These are phyloP conservation scores for Cystofilobasidium macerans DNA, from an alignment of 768 basidiomycete genomes.

Conservation along the genomic window DNA sequence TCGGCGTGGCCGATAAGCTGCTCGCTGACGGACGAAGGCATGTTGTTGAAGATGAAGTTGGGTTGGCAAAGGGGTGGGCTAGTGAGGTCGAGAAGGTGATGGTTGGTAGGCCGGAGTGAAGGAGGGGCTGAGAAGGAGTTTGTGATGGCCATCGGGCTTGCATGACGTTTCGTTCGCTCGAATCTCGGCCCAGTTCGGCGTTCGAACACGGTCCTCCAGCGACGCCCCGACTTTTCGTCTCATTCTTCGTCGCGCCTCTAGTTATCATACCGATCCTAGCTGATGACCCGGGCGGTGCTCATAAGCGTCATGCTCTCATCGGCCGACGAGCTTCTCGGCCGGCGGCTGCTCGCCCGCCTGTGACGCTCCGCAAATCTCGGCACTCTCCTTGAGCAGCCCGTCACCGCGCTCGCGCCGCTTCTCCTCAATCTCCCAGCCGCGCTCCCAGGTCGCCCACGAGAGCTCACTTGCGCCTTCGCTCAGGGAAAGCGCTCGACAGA, in stretches of 20 bases:
- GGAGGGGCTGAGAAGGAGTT: too few relatives aligned
- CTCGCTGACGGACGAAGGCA: not conserved
- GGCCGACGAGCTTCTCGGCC: slow-evolving; percentile 6
- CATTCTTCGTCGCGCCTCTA: too few relatives aligned
- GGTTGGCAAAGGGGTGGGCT: not conserved
- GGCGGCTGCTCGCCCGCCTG: not conserved
- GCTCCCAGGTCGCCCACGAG: slow-evolving; percentile 27
- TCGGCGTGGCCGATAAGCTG: not conserved
- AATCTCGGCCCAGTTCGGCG: too few relatives aligned
- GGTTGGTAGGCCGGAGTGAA: not conserved
- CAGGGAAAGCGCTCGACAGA: slow-evolving; percentile 29
- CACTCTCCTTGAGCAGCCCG: not conserved
- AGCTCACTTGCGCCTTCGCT: slow-evolving; percentile 27
- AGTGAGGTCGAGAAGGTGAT: not conserved
- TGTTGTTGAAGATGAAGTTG: not conserved
- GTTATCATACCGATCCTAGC: too few relatives aligned
- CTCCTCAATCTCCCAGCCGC: slow-evolving; percentile 31
- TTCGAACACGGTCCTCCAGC: too few relatives aligned
- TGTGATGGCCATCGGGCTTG: too few relatives aligned
- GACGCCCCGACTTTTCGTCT: too few relatives aligned
- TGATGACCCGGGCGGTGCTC: not conserved
- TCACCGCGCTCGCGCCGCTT: not conserved
- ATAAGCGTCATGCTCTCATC: not conserved
- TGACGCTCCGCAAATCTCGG: too few relatives aligned
- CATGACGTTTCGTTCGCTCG: too few relatives aligned